Evolutionary conservation across 2,329 filamentous ascomycete species (phyloP), one percentile per base, ranked within the genome.

Genomic region (Xylariaceae sp.): DNA sequence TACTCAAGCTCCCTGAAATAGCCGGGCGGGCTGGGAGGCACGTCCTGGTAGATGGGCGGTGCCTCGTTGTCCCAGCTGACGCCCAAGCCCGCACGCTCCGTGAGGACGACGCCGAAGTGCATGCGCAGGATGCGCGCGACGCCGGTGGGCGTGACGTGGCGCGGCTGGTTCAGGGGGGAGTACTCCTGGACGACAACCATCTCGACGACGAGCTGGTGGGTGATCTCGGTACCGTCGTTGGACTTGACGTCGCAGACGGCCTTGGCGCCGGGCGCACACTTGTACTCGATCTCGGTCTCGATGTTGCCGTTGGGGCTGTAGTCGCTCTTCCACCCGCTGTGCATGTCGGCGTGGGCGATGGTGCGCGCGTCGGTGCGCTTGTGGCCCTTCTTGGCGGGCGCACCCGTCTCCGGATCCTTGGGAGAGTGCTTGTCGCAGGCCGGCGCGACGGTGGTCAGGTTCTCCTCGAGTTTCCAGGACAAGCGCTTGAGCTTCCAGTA

Each of bases 21-120:
- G 4, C 72, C 75, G 0, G 91, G 91, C 37, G 91, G 91, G 55
- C 85, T 89, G 2, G 81, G 83, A 1, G 91, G 90, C 32, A 97
- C 89, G 60, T 97, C 89, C 64, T 93, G 85, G 66, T 98, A 98
- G 52, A 94, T 79, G 1, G 91, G 91, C 11, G 91, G 91, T 58
- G 87, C 83, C 70, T 98, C 91, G 66, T 96, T 91, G 54, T 97
- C 91, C 91, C 93, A 98, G 53, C 86, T 88, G 55, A 98, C 90
- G 38, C 91, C 90, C 61, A 95, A 78, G 15, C 91, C 91, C 16
- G 79, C 79, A 45, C 87, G 79, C 67, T 95, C 86, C 3, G 90
- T 96, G 41, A 97, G 76, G 43, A 81, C 72, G 39, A 93, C 74
- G 55, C 79, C 81, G 70, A 96, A 97, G 62, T 95, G 88, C 78